phyloP scores from a whole-genome alignment of 257 asterid genomes.

The Jacaranda copaia region DNA sequence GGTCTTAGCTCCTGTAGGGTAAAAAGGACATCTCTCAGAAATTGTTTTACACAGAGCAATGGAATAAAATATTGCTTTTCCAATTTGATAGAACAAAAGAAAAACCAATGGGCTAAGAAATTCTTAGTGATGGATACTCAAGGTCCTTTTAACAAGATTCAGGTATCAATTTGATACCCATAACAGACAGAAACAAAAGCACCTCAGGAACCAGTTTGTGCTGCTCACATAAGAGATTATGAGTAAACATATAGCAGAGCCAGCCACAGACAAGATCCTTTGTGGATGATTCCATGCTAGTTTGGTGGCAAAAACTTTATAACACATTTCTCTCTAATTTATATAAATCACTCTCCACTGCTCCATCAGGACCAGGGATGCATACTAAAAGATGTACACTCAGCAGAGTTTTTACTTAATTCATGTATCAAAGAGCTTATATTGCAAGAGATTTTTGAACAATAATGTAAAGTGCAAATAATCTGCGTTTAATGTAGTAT shows the following conservation, averaged over 20 bases:
- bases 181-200: background rate
- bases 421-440: conserved; percentile 4
- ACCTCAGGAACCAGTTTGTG: conserved; percentile 8
- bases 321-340: background rate
- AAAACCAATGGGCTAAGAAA: background rate
- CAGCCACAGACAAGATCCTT: background rate
- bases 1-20: conserved; percentile 5
- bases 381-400: background rate
- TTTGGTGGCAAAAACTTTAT: background rate
- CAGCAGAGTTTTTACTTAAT: background rate
- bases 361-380: conserved; percentile 18
- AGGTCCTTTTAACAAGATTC: conserved; percentile 26
- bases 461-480: conserved; percentile 18
- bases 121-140: conserved; percentile 1
- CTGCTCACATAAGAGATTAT: background rate
- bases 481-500: background rate
- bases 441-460: background rate
- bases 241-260: background rate
- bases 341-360: background rate
- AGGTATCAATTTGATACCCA: background rate
- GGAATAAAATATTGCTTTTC: conserved; percentile 12
- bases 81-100: conserved; percentile 5
- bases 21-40: conserved; percentile 15
- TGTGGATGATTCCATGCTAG: background rate
- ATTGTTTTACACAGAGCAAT: conserved; percentile 8